These are phyloP conservation scores for Cladosporium halotolerans DNA, from an alignment of 2,329 filamentous ascomycete genomes.

Conservation along the genomic window DNA sequence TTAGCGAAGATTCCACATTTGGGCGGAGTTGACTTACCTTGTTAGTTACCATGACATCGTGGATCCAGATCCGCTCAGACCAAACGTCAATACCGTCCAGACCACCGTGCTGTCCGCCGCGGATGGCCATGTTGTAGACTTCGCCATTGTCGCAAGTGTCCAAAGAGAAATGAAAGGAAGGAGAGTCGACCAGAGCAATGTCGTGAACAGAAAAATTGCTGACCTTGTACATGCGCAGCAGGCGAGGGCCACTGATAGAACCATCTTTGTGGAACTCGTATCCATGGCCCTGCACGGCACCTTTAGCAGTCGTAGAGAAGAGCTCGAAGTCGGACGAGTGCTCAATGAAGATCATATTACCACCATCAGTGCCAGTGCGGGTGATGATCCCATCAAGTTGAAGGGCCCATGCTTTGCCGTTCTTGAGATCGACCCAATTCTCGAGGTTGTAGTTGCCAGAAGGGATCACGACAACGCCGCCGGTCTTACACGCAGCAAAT, in stretches of 20 bases:
- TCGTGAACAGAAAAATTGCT: constrained; percentile 46
- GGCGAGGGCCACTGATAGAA: constrained; percentile 37
- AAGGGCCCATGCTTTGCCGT: constrained; percentile 44
- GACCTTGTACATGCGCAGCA: constrained; percentile 42
- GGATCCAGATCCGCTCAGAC: constrained; percentile 51
- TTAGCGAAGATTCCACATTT: background rate
- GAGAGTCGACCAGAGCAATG: constrained; percentile 44
- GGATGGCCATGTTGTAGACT: constrained; percentile 51
- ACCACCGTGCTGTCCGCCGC: constrained; percentile 47
- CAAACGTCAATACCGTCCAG: constrained; percentile 53
- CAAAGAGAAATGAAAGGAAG: constrained; percentile 46
- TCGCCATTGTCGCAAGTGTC: constrained; percentile 49
- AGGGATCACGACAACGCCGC: constrained; percentile 47
- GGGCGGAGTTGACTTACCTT: constrained; percentile 33
- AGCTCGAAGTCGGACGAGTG: constrained; percentile 48
- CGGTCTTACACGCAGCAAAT: constrained; percentile 45
- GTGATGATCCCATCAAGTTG: constrained; percentile 50
- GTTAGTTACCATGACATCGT: constrained; percentile 57
- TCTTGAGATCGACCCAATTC: constrained; percentile 45
- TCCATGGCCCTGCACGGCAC: constrained; percentile 49
- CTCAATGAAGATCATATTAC: constrained; percentile 50
- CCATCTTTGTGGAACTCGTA: constrained; percentile 43
- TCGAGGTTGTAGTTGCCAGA: constrained; percentile 45
- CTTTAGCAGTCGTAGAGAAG: constrained; percentile 47
- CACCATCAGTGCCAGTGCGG: constrained; percentile 43